These are phyloP conservation scores for Furcasterigmium sp. DNA, from an alignment of 2,329 filamentous ascomycete species.

Conservation along the genomic window DNA sequence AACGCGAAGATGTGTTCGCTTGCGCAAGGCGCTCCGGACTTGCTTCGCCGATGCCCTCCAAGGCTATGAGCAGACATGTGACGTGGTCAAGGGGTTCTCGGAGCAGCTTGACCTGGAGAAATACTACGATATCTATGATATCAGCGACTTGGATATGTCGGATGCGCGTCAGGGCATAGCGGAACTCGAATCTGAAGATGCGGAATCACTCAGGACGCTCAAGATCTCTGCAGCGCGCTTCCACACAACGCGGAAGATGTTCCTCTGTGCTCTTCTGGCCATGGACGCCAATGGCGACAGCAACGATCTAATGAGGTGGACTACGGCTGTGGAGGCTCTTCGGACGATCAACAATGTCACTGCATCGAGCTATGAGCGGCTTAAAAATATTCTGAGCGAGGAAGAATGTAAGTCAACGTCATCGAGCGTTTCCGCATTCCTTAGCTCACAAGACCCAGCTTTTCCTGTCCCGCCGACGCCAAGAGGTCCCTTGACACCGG, in stretches of 20 bases:
- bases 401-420: conserved; percentile 63
- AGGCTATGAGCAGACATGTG: conserved; percentile 65
- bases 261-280: conserved; percentile 83
- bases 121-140: conserved; percentile 86
- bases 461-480: conserved; percentile 52
- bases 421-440: background rate
- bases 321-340: conserved; percentile 70
- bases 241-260: conserved; percentile 74
- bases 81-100: conserved; percentile 65
- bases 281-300: conserved; percentile 77
- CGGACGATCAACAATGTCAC: conserved; percentile 58
- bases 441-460: conserved; percentile 26
- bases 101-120: conserved; percentile 81
- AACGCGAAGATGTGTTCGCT: conserved; percentile 69
- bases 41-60: conserved; percentile 67
- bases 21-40: conserved; percentile 70
- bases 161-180: conserved; percentile 63
- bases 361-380: conserved; percentile 54
- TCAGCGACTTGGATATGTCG: conserved; percentile 66
- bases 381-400: conserved; percentile 68
- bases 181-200: conserved; percentile 66
- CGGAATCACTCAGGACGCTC: conserved; percentile 71
- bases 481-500: conserved; percentile 59
- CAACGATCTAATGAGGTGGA: conserved; percentile 74
- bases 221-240: conserved; percentile 79